Conservation (phyloP, 2,329 filamentous ascomycete species). For the Alternaria gansuensis region DNA sequence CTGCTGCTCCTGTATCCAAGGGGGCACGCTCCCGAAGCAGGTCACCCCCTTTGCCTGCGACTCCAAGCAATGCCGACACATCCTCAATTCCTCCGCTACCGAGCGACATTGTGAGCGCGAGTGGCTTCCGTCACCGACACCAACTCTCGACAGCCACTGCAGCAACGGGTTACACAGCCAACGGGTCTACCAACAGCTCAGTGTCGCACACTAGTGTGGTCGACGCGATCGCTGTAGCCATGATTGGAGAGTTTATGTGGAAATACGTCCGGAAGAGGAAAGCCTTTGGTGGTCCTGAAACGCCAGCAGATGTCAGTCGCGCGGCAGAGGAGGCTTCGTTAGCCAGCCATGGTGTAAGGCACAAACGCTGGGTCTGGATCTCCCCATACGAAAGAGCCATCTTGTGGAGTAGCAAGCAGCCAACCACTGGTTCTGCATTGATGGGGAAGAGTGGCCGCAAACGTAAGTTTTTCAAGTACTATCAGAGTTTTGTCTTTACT, state of each 20-base stretch:
- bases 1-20: constrained; percentile 74
- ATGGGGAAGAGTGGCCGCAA: constrained; percentile 96
- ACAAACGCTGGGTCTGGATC: constrained; percentile 98
- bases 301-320: constrained; percentile 59
- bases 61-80: constrained; percentile 73
- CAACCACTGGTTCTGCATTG: constrained; percentile 83
- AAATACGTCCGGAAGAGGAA: constrained; percentile 88
- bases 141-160: constrained; percentile 70
- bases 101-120: constrained; percentile 69
- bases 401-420: constrained; percentile 98
- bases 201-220: constrained; percentile 82
- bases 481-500: constrained; percentile 15
- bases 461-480: constrained; percentile 67
- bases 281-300: constrained; percentile 82
- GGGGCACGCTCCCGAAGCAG: constrained; percentile 57
- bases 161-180: constrained; percentile 66
- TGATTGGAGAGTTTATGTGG: constrained; percentile 98
- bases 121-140: constrained; percentile 58
- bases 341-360: constrained; percentile 75
- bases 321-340: constrained; percentile 66
- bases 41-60: constrained; percentile 70
- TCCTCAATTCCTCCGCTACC: constrained; percentile 77
- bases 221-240: constrained; percentile 95
- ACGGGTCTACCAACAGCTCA: constrained; percentile 65
- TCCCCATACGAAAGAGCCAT: constrained; percentile 95